phyloP scores from a whole-genome alignment of 73 alveolate genomes.

The Tetrahymena elliotti region DNA sequence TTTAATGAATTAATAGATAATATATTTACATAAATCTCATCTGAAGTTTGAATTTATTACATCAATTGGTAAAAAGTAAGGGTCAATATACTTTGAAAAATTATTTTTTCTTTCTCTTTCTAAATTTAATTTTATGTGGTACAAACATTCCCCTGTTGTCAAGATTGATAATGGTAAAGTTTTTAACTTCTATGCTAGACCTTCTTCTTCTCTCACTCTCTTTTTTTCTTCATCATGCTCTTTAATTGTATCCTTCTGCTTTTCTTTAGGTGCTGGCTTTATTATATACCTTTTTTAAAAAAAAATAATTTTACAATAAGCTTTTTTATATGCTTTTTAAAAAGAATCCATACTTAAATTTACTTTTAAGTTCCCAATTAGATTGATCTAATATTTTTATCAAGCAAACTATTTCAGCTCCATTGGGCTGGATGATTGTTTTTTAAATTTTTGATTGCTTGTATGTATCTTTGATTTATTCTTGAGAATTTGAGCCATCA shows the following conservation, averaged over 20 bases:
- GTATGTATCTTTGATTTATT: neutral
- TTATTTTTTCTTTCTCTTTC: neutral
- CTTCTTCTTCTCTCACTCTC: neutral
- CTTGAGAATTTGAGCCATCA: neutral
- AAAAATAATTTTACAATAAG: too few species aligned
- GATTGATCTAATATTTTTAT: neutral
- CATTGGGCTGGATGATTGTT: conserved; percentile 22
- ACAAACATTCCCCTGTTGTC: neutral
- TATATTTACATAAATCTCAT: neutral
- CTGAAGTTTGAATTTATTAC: neutral
- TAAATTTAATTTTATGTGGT: neutral
- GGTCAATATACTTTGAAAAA: conserved; percentile 3
- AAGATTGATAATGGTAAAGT: neutral
- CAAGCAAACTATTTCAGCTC: conserved; percentile 11
- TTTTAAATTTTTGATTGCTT: neutral
- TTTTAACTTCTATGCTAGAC: neutral
- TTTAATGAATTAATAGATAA: too few species aligned
- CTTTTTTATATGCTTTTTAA: too few species aligned
- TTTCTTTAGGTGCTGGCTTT: conserved; percentile 40
- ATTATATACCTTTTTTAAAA: conserved; percentile 10
- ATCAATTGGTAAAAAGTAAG: conserved; percentile 60
- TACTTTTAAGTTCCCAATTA: conserved; percentile 35
- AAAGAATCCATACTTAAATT: conserved; percentile 16
- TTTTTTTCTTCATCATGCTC: neutral
- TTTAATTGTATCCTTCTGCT: neutral